Evolutionary conservation across 1,284 basidiomycete species (phyloP).

Genomic region (Puccinia triticina): DNA sequence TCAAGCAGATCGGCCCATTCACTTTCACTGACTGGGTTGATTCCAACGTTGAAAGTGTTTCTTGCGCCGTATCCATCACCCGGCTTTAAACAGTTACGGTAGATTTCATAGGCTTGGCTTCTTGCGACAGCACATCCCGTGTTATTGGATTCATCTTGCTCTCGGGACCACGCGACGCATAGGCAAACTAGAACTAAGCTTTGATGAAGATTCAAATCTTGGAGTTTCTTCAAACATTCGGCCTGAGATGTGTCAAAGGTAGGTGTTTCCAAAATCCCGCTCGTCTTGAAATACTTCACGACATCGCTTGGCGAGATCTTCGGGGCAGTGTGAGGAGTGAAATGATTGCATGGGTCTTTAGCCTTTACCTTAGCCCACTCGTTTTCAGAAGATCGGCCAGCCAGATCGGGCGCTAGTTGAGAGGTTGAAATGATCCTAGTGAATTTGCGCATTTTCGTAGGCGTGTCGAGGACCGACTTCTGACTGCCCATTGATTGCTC

Average conservation of each 20-base stretch:
- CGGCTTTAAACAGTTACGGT: conserved; percentile 34
- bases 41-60: conserved; percentile 38
- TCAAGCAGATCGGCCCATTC: conserved; percentile 50
- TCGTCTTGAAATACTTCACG: conserved; percentile 42
- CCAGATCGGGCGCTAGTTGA: conserved; percentile 38
- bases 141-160: conserved; percentile 23
- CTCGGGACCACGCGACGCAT: conserved; percentile 48
- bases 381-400: conserved; percentile 25
- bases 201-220: conserved; percentile 51
- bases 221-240: conserved; percentile 35
- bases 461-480: conserved; percentile 44
- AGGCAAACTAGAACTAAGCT: conserved; percentile 44
- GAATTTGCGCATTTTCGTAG: conserved; percentile 50
- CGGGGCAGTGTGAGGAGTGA: conserved; percentile 40
- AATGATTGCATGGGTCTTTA: conserved; percentile 32
- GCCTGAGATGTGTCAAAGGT: conserved; percentile 23
- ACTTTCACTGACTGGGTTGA: conserved; percentile 45
- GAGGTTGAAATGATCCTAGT: conserved; percentile 42
- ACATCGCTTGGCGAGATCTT: conserved; percentile 48
- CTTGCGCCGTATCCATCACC: background rate
- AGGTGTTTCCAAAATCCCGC: conserved; percentile 29
- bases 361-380: background rate
- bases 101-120: conserved; percentile 39
- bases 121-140: background rate
- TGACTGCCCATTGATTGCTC: background rate